Conservation (phyloP, 2,329 filamentous ascomycete species). For the Arthrobotrys musiformis region DNA sequence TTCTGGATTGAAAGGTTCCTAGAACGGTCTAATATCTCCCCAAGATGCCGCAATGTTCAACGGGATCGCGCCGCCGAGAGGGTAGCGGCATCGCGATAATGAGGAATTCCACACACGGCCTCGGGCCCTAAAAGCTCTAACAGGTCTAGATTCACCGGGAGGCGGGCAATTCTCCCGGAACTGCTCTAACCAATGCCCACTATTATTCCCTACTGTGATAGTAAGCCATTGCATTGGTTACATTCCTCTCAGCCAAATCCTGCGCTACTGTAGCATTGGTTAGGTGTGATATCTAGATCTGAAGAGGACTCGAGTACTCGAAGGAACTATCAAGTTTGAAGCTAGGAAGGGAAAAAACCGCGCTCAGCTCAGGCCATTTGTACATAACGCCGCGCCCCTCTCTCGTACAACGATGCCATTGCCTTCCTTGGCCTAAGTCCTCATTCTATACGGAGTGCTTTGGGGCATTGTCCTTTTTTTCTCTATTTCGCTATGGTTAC, state of each 20-base stretch:
- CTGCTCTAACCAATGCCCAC: neutral
- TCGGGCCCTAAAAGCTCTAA: neutral
- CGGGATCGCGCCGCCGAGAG: neutral
- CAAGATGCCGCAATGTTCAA: neutral
- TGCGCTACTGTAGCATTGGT: neutral
- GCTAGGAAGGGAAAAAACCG: neutral
- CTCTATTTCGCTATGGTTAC: neutral
- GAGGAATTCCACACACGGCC: neutral
- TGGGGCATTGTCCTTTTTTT: neutral
- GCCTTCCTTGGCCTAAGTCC: neutral
- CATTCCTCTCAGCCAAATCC: constrained; percentile 1
- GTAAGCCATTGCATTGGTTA: constrained; percentile 2
- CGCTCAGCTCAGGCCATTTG: neutral
- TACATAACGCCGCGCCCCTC: neutral
- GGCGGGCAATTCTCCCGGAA: neutral
- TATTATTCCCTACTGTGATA: neutral
- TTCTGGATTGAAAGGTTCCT: neutral
- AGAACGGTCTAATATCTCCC: neutral
- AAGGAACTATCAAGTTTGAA: neutral
- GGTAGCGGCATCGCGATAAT: neutral
- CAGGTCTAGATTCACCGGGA: neutral
- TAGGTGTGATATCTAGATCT: neutral
- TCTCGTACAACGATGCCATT: neutral
- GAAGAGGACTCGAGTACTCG: neutral
- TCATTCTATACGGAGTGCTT: neutral